Base-by-base conservation (phyloP, 1,284 basidiomycete genomes). In the Ustilago hordei region DNA sequence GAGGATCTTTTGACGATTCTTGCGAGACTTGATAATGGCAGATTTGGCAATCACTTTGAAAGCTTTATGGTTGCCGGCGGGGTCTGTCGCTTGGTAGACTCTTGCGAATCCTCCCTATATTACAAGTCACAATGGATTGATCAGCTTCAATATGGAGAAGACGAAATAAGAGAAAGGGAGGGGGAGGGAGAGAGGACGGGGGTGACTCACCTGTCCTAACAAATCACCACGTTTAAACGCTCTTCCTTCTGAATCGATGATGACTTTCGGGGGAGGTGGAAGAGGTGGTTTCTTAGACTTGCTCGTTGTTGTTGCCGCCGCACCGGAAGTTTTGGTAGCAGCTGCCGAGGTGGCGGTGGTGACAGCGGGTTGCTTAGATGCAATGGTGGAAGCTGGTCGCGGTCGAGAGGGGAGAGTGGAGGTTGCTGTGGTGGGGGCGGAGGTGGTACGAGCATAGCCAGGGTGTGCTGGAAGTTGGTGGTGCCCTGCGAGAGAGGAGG, bases 1-100 rank as follows among this genome's bases (percentile, higher is more conserved):
- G 83, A 96, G 98, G 69, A 98, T 91, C 95, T 87, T 87, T 13
- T 85, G 85, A 39, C 87, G 84, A n/a, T 85, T 86, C 60, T 86
- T 87, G 68, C 86, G 86, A 38, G 87, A 85, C 57, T 87, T 85
- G 64, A 77, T 66, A 32, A 85, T 76, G 23, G 83, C 79, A 28
- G 85, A 82, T 76, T 88, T 88, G 55, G 83, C 80, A 56, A 88
- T 87, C 35, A 87, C 87, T 68, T 88, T 88, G 79, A 88, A 84
- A 0, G 87, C 87, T 73, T 86, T 87, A 36, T 76, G 78, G 38
- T 60, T 76, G 36, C 83, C 87, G 55, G 64, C 79, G 15, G 77
- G 79, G 60, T 67, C 86, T 52, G 70, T 79, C 45, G 82, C 81
- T 55, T 83, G 78, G 79, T 85, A 87, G 13, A 87, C 86, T 48